Conservation (phyloP, 2,329 filamentous ascomycete genomes). For the Monosporascus sp. region DNA sequence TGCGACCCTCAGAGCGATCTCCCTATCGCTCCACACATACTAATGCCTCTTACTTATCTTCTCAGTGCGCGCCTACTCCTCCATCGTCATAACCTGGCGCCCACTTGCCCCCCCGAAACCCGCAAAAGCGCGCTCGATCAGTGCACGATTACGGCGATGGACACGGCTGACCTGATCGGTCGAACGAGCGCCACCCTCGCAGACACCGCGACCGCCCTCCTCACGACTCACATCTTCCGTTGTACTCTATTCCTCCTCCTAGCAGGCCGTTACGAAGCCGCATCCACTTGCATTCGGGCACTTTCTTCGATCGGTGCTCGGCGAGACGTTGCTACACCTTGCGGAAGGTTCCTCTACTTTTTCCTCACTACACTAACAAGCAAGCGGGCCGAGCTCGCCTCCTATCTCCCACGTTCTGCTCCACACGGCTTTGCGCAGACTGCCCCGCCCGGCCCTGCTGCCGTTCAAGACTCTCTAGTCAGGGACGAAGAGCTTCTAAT, state of each 20-base stretch:
- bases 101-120: conserved; percentile 59
- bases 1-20: conserved; percentile 64
- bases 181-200: conserved; percentile 58
- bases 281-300: conserved; percentile 67
- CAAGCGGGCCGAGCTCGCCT: conserved; percentile 43
- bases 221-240: conserved; percentile 83
- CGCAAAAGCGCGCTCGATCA: conserved; percentile 69
- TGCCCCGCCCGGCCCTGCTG: conserved; percentile 14
- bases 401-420: conserved; percentile 22
- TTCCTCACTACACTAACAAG: conserved; percentile 65
- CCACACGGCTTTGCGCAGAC: conserved; percentile 20
- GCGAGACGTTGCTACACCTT: conserved; percentile 68
- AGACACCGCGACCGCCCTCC: conserved; percentile 65
- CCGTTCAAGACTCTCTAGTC: conserved; percentile 33
- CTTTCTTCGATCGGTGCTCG: conserved; percentile 65
- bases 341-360: conserved; percentile 76
- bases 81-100: conserved; percentile 82
- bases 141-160: conserved; percentile 68
- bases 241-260: conserved; percentile 77
- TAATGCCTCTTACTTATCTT: conserved; percentile 72
- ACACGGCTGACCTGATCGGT: conserved; percentile 72
- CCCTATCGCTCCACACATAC: conserved; percentile 65
- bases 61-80: conserved; percentile 80
- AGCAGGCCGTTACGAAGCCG: conserved; percentile 65
- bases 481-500: conserved; percentile 83